These are phyloP conservation scores for Eragrostis tef DNA, from an alignment of 202 grass and related monocot species.

Conservation along the genomic window DNA sequence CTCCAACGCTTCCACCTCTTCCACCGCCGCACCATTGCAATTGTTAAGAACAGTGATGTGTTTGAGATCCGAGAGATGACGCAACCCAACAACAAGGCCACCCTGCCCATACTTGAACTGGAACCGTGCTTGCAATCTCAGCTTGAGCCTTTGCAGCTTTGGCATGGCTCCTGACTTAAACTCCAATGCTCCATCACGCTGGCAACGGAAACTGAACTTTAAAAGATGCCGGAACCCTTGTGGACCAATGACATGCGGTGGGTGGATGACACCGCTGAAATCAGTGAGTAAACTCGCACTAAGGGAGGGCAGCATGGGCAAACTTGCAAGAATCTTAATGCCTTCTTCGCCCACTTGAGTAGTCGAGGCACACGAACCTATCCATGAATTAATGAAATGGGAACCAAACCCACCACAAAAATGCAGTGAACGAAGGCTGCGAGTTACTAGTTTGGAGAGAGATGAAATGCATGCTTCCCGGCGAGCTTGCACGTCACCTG, in stretches of 20 bases:
- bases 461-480: neutral
- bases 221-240: neutral
- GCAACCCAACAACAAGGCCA: neutral
- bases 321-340: neutral
- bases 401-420: fast-evolving
- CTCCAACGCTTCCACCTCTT: neutral
- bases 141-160: neutral
- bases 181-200: fast-evolving
- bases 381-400: neutral
- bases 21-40: neutral
- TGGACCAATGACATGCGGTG: neutral
- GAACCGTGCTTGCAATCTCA: fast-evolving
- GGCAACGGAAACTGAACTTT: neutral
- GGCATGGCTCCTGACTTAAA: constrained; percentile 15
- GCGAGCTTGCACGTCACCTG: neutral
- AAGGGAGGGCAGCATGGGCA: constrained; percentile 1
- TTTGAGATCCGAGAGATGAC: neutral
- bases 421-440: neutral
- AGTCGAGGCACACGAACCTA: neutral
- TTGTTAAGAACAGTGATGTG: neutral
- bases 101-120: neutral
- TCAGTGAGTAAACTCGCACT: neutral
- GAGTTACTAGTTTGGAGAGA: neutral
- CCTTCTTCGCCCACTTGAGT: neutral
- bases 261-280: fast-evolving